Base-by-base conservation (phyloP, 257 asterid species). In the Ballota nigra region DNA sequence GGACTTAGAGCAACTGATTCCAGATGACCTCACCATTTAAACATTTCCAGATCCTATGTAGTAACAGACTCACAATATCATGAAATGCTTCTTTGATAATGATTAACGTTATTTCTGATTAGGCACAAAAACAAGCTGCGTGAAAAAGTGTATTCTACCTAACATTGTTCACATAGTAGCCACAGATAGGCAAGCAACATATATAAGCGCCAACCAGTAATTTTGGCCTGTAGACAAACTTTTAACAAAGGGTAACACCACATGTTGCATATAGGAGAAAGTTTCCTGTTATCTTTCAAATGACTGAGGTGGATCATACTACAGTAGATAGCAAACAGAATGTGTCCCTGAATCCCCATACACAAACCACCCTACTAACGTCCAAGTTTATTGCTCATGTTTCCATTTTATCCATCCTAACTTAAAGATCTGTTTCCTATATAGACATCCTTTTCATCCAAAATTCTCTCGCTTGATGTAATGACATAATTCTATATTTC, bases 281-380 rank as follows among this genome's bases (percentile, higher is more conserved):
- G 38, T 33, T 33, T 33, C 38, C 8, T 33, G 52, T 60, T 41
- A 6, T 68, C 72, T 26, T 66, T 16, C 11, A 23, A 73, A 64
- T 15, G 33, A 34, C 10, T 29, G 34, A 63, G 31, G 24, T 36
- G 41, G 45, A 75, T 19, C 49, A 2, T 11, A 60, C 10, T 29
- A 20, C 19, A 26, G 22, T 31, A 12, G 40, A 40, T 53, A 33
- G 7, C 18, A 58, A 10, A 5, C 57, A 40, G 10, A 34, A 53
- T 16, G 28, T 38, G 43, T 57, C 41, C 74, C 59, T 58, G 49
- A 58, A 57, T 57, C 23, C 20, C 59, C 41, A 51, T 22, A 72
- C 13, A 24, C 18, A 15, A 9, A 53, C 8, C 36, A 65, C 56
- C 8, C 24, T 26, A 59, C 59, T 29, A 20, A 47, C 20, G 23